phyloP scores from a whole-genome alignment of 2,329 filamentous ascomycete species.

The Diaporthe ilicicola region DNA sequence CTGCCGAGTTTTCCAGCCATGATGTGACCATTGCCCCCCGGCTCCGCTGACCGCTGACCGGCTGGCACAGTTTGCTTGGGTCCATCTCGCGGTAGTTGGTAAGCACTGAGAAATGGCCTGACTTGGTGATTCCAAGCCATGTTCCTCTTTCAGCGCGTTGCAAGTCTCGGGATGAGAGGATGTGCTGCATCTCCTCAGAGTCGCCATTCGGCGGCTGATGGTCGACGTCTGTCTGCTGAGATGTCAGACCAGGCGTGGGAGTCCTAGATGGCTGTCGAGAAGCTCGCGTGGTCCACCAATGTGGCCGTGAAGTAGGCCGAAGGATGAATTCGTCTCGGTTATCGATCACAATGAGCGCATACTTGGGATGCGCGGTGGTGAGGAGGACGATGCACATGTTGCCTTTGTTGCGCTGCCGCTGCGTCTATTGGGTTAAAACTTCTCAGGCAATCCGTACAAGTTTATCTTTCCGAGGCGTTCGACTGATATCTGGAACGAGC shows the following conservation, averaged over 20 bases:
- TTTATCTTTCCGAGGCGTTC: not conserved
- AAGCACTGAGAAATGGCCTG: slow-evolving; percentile 68
- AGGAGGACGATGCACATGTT: slow-evolving; percentile 81
- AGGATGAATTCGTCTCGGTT: slow-evolving; percentile 81
- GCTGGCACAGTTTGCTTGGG: slow-evolving; percentile 57
- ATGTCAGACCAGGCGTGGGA: slow-evolving; percentile 29
- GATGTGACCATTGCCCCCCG: slow-evolving; percentile 71
- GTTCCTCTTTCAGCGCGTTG: slow-evolving; percentile 70
- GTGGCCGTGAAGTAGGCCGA: slow-evolving; percentile 68
- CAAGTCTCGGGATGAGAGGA: slow-evolving; percentile 70
- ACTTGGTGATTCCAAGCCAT: slow-evolving; percentile 70
- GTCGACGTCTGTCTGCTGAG: slow-evolving; percentile 14
- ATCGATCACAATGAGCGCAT: slow-evolving; percentile 78
- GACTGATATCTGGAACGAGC: not conserved
- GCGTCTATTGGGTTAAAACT: not conserved
- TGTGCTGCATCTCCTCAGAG: slow-evolving; percentile 40
- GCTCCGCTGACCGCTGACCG: slow-evolving; percentile 63
- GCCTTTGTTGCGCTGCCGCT: slow-evolving; percentile 7
- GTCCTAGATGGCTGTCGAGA: slow-evolving; percentile 27
- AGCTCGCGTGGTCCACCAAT: slow-evolving; percentile 65
- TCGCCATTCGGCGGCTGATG: slow-evolving; percentile 26
- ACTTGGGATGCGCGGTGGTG: slow-evolving; percentile 78
- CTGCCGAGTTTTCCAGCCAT: slow-evolving; percentile 62
- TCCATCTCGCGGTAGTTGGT: slow-evolving; percentile 72
- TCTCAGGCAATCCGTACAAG: not conserved